A percentile compares a stretch with the other conserved stretches of the same genome.
These are phyloP conservation scores for Mimosa bimucronata DNA, from an alignment of 306 rosid genomes.

Conservation along the genomic window DNA sequence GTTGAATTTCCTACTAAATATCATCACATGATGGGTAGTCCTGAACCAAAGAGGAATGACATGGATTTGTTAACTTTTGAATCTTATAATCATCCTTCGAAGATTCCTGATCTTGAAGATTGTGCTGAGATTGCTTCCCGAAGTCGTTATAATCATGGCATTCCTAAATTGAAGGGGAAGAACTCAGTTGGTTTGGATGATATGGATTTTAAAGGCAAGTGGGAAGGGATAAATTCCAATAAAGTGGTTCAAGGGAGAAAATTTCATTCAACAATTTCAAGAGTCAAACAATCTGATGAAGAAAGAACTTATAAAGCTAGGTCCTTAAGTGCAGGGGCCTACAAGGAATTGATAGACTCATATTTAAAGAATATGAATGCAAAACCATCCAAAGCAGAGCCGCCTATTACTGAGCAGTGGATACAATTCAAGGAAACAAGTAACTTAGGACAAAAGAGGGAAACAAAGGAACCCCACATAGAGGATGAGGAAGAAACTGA, in stretches of 20 bases:
- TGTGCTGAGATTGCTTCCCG: slow-evolving; percentile 38
- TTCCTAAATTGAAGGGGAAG: slow-evolving; percentile 49
- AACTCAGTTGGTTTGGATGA: slow-evolving; percentile 53
- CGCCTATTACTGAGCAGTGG: slow-evolving; percentile 63
- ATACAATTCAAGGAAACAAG: slow-evolving; percentile 45
- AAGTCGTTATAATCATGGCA: slow-evolving; percentile 42
- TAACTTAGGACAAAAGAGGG: slow-evolving; percentile 33
- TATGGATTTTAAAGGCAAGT: slow-evolving; percentile 52
- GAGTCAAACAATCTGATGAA: slow-evolving; percentile 41
- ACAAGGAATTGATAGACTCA: slow-evolving; percentile 62
- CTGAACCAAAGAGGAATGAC: slow-evolving; percentile 47
- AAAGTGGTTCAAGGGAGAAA: slow-evolving; percentile 44
- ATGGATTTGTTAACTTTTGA: slow-evolving; percentile 38
- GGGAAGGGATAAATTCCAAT: slow-evolving; percentile 55
- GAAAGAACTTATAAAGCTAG: slow-evolving; percentile 56
- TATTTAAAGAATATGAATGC: slow-evolving; percentile 59
- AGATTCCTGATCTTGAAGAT: slow-evolving; percentile 32
- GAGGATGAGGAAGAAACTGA: slow-evolving; percentile 58
- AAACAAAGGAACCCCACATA: slow-evolving; percentile 32
- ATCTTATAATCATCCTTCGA: slow-evolving; percentile 27
- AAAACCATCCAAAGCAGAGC: slow-evolving; percentile 44
- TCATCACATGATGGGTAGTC: slow-evolving; percentile 38
- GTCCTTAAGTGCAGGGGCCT: slow-evolving; percentile 64
- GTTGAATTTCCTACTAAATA: slow-evolving; percentile 45
- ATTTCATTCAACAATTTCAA: slow-evolving; percentile 36